Conservation (phyloP, 768 basidiomycete genomes). For the Leccinum variicolor region DNA sequence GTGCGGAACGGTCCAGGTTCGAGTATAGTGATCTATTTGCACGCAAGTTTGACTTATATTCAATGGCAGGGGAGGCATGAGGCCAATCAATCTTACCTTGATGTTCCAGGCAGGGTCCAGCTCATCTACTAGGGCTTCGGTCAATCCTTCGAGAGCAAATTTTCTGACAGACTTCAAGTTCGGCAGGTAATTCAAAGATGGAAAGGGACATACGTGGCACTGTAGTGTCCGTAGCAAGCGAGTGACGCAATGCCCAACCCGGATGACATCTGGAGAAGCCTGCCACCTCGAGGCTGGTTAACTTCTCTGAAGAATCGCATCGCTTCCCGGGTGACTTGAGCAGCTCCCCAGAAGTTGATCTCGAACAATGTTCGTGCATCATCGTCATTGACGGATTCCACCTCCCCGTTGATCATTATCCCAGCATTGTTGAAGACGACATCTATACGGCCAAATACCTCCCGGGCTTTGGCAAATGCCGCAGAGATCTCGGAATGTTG, state of each 20-base stretch:
- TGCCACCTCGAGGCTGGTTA: constrained; percentile 34
- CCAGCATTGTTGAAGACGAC: constrained; percentile 40
- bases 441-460: constrained; percentile 35
- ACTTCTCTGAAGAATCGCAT: constrained; percentile 35
- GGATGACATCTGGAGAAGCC: constrained; percentile 35
- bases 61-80: neutral
- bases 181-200: neutral
- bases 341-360: constrained; percentile 34
- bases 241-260: constrained; percentile 13
- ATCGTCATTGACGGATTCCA: constrained; percentile 33
- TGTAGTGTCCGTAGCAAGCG: constrained; percentile 19
- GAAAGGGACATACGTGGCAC: constrained; percentile 21
- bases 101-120: constrained; percentile 19
- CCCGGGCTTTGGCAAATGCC: constrained; percentile 28
- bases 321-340: constrained; percentile 30
- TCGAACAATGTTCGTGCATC: constrained; percentile 37
- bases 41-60: neutral
- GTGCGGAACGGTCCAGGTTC: constrained; percentile 21
- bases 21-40: constrained; percentile 19
- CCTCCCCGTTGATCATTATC: constrained; percentile 23
- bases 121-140: constrained; percentile 14
- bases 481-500: constrained; percentile 19
- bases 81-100: constrained; percentile 5
- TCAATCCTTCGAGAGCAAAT: constrained; percentile 29
- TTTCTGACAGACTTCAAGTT: constrained; percentile 5